Conservation (phyloP, 2,329 filamentous ascomycete genomes). For the Aspergillus calidoustus region DNA sequence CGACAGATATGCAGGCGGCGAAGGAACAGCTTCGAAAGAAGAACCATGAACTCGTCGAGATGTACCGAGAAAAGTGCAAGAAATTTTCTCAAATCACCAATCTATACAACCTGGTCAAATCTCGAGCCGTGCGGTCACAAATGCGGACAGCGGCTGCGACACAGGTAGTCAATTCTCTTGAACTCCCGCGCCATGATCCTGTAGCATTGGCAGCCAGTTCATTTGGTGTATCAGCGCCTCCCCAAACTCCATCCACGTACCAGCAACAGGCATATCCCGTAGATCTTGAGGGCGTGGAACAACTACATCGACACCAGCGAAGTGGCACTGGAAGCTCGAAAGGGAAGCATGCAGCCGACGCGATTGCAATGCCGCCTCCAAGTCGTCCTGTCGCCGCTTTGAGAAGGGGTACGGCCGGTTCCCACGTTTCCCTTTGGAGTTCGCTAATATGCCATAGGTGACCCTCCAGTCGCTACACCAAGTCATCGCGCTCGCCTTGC, state of each 20-base stretch:
- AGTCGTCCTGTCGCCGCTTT: constrained; percentile 25
- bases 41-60: constrained; percentile 71
- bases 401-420: constrained; percentile 31
- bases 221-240: constrained; percentile 22
- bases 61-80: constrained; percentile 71
- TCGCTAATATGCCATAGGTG: constrained; percentile 12
- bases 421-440: neutral
- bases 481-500: constrained; percentile 36
- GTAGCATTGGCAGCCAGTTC: constrained; percentile 19
- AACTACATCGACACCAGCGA: constrained; percentile 44
- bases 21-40: constrained; percentile 69
- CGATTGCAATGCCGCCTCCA: constrained; percentile 39
- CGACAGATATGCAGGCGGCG: constrained; percentile 61
- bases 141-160: constrained; percentile 60
- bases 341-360: constrained; percentile 28
- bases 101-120: constrained; percentile 61
- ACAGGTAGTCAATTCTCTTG: constrained; percentile 48
- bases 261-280: constrained; percentile 28
- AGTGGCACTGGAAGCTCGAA: constrained; percentile 46
- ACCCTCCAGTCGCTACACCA: constrained; percentile 20
- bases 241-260: constrained; percentile 31
- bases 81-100: constrained; percentile 71
- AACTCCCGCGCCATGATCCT: constrained; percentile 24
- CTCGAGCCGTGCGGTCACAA: constrained; percentile 57
- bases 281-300: constrained; percentile 38